Percentiles rank a stretch among this genome's conserved stretches.
Evolutionary conservation across 176 grass and related monocot species (phyloP).

Genomic region (Melocanna baccifera): DNA sequence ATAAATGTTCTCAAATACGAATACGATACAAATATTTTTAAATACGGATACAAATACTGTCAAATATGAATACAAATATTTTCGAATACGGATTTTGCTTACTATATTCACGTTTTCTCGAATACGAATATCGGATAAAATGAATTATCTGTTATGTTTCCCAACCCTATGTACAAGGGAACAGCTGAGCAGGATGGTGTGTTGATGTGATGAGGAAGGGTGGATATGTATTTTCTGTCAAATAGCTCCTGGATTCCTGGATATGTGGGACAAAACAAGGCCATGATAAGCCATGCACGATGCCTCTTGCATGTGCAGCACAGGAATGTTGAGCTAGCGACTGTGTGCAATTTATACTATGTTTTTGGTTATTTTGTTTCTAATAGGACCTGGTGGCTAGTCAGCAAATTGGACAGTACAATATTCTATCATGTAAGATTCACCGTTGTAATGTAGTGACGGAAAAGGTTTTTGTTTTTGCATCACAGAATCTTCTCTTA

Average conservation of each 20-base stretch:
- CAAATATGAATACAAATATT: too few species aligned
- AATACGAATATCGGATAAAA: too few species aligned
- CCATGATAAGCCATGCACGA: neutral
- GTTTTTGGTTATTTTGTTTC: neutral
- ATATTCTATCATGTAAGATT: neutral
- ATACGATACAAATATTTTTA: too few species aligned
- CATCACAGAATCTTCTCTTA: neutral
- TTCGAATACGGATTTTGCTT: too few species aligned
- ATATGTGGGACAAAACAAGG: conserved; percentile 35
- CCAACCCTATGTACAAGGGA: conserved; percentile 23
- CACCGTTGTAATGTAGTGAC: neutral
- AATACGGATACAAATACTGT: too few species aligned
- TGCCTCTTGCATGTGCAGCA: conserved; percentile 30
- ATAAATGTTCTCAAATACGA: too few species aligned
- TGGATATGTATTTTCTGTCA: conserved; percentile 25
- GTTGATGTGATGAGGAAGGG: conserved; percentile 42
- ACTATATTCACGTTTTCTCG: too few species aligned
- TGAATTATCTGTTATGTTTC: too few species aligned
- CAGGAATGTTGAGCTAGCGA: neutral
- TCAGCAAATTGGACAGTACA: neutral
- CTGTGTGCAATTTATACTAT: neutral
- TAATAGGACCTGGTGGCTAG: neutral
- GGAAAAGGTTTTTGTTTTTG: neutral
- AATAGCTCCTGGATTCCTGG: conserved; percentile 42
- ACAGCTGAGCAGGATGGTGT: neutral